phyloP scores from a whole-genome alignment of 495 filamentous ascomycete genomes.

The Parathielavia appendiculata region DNA sequence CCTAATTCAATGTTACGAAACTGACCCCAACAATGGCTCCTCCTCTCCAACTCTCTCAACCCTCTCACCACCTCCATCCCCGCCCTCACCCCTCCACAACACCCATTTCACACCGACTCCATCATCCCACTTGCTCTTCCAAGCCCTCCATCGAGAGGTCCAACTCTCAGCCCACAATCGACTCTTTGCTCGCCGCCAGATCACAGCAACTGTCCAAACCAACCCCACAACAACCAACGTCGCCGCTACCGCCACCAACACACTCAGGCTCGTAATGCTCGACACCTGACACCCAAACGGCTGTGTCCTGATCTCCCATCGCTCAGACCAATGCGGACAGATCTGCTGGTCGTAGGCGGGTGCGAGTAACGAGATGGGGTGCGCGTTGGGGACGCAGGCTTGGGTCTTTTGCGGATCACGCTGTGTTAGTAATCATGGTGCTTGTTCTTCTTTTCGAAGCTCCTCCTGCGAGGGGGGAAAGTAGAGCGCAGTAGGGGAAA shows the following conservation, averaged over 20 bases:
- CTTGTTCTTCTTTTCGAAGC: too few relatives aligned
- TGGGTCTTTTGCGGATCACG: slow-evolving; percentile 35
- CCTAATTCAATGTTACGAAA: background rate
- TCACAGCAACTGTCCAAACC: slow-evolving; percentile 15
- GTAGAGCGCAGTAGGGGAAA: too few relatives aligned
- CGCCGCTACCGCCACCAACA: slow-evolving; percentile 35
- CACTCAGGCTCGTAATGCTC: slow-evolving; percentile 45
- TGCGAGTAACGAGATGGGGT: slow-evolving; percentile 39
- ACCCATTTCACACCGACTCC: background rate
- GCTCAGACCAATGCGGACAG: slow-evolving; percentile 47
- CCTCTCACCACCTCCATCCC: background rate
- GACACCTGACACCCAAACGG: slow-evolving; percentile 48
- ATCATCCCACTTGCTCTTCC: background rate
- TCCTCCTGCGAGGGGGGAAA: too few relatives aligned
- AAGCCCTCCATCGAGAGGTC: background rate
- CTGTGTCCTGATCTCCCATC: slow-evolving; percentile 48
- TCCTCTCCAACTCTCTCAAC: background rate
- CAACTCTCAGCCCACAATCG: background rate
- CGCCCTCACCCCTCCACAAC: background rate
- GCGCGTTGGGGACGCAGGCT: slow-evolving; percentile 46
- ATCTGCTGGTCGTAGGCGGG: slow-evolving; percentile 40
- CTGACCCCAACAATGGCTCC: background rate
- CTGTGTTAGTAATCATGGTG: background rate
- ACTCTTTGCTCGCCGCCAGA: background rate
- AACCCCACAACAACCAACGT: slow-evolving; percentile 37